Percentiles rank a stretch among this genome's conserved stretches.
Conservation (phyloP, 2,329 filamentous ascomycete species). For the Diaporthe sp. region DNA sequence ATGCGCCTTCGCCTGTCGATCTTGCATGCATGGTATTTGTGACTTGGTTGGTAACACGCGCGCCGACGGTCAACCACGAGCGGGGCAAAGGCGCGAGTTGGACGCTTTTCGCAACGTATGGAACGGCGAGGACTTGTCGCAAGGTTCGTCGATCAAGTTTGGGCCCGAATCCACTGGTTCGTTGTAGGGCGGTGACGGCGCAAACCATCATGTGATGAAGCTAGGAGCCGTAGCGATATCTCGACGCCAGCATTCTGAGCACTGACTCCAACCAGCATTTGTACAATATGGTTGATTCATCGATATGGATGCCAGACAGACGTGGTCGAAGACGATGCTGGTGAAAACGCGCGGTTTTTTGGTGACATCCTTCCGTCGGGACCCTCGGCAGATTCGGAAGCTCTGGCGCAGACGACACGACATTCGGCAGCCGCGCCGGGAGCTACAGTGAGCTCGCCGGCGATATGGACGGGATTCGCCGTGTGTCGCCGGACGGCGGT, state of each 20-base stretch:
- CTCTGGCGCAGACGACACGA: neutral
- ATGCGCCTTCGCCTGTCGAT: conserved; percentile 4
- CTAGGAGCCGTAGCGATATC: neutral
- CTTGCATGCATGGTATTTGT: conserved; percentile 17
- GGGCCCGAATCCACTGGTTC: neutral
- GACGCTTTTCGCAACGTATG: neutral
- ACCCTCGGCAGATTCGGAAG: conserved; percentile 11
- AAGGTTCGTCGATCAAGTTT: neutral
- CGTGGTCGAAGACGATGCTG: neutral
- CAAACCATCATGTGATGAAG: neutral
- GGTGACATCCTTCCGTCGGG: neutral
- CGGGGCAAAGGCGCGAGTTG: neutral
- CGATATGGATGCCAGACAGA: neutral
- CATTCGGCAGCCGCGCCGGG: neutral
- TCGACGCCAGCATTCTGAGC: neutral
- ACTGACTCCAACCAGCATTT: neutral
- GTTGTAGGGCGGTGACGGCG: neutral
- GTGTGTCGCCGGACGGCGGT: neutral
- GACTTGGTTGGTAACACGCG: neutral
- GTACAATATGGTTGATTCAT: neutral
- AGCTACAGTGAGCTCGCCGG: neutral
- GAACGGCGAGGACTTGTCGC: neutral
- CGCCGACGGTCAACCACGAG: no score
- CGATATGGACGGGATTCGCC: neutral
- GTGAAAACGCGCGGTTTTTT: conserved; percentile 4